Conservation (phyloP, 1,139 yeast genomes). For the Petasospora fabianii region DNA sequence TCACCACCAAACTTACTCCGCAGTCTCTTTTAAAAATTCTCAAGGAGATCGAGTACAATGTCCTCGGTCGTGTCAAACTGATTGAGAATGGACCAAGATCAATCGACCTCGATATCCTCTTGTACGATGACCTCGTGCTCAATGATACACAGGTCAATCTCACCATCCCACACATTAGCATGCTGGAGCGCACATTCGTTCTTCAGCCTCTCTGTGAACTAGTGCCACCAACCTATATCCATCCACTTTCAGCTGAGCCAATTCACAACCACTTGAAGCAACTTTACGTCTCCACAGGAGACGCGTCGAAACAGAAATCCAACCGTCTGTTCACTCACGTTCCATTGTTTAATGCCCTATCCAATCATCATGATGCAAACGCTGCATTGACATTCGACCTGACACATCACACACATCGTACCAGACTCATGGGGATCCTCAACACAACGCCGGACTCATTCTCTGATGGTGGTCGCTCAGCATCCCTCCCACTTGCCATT, state of each 20-base stretch:
- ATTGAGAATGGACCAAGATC: conserved; percentile 89
- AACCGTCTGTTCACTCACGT: conserved; percentile 41
- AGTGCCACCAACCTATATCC: conserved; percentile 57
- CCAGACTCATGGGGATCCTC: conserved; percentile 77
- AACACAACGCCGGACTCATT: conserved; percentile 94
- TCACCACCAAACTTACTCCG: conserved; percentile 58
- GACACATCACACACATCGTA: conserved; percentile 33
- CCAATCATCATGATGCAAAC: conserved; percentile 13
- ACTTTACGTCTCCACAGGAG: conserved; percentile 37
- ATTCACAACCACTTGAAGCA: conserved; percentile 64
- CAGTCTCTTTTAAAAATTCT: conserved; percentile 54
- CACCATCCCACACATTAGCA: conserved; percentile 78
- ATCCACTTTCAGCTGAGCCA: conserved; percentile 85
- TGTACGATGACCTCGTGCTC: conserved; percentile 42
- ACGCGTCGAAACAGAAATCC: conserved; percentile 39
- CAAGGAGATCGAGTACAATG: conserved; percentile 74
- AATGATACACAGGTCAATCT: conserved; percentile 48
- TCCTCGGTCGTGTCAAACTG: conserved; percentile 66
- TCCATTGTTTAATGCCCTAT: conserved; percentile 38
- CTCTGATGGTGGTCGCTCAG: conserved; percentile 74
- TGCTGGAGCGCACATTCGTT: conserved; percentile 89
- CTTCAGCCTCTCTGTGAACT: conserved; percentile 84
- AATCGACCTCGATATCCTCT: conserved; percentile 81
- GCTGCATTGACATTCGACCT: conserved; percentile 40
- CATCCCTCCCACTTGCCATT: conserved; percentile 38